phyloP scores from a whole-genome alignment of 805 yeast genomes.

The Tetrapisispora pingtungensis region DNA sequence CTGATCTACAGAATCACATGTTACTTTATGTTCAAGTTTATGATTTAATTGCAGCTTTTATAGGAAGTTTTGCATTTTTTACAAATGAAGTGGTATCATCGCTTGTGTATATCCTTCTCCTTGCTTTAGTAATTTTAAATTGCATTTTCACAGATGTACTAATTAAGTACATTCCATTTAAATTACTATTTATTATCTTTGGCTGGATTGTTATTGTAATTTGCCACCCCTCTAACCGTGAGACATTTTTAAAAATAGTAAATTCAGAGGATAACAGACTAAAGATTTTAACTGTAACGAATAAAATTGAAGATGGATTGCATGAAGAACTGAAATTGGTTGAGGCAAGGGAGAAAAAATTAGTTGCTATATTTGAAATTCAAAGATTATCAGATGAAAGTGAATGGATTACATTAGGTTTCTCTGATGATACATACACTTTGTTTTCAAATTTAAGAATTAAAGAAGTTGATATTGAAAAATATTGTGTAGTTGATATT shows the following conservation, averaged over 20 bases:
- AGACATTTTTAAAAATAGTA: slow-evolving; percentile 35
- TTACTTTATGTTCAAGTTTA: slow-evolving; percentile 49
- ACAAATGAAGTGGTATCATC: slow-evolving; percentile 51
- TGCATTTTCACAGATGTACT: slow-evolving; percentile 24
- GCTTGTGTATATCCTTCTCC: slow-evolving; percentile 36
- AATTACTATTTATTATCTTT: slow-evolving; percentile 27
- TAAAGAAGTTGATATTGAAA: slow-evolving; percentile 16
- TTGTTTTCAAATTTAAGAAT: slow-evolving; percentile 36
- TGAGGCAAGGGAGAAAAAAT: slow-evolving; percentile 37
- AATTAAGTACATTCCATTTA: slow-evolving; percentile 28
- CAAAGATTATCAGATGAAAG: slow-evolving; percentile 41
- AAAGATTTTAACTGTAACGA: slow-evolving; percentile 37
- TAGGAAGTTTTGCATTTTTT: slow-evolving; percentile 53
- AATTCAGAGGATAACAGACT: slow-evolving; percentile 60
- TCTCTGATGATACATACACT: slow-evolving; percentile 43
- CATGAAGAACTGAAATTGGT: slow-evolving; percentile 31
- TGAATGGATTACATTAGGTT: slow-evolving; percentile 59
- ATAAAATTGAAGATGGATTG: slow-evolving; percentile 38
- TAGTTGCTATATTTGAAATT: slow-evolving; percentile 59
- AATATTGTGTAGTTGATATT: slow-evolving; percentile 12
- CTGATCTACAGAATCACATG: slow-evolving; percentile 80
- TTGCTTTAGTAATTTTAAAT: slow-evolving; percentile 28
- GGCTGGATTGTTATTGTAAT: slow-evolving; percentile 42
- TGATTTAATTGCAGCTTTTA: slow-evolving; percentile 43
- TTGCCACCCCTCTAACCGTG: slow-evolving; percentile 48